phyloP scores from a whole-genome alignment of 140 eudicot genomes.

The Bidens hawaiensis region DNA sequence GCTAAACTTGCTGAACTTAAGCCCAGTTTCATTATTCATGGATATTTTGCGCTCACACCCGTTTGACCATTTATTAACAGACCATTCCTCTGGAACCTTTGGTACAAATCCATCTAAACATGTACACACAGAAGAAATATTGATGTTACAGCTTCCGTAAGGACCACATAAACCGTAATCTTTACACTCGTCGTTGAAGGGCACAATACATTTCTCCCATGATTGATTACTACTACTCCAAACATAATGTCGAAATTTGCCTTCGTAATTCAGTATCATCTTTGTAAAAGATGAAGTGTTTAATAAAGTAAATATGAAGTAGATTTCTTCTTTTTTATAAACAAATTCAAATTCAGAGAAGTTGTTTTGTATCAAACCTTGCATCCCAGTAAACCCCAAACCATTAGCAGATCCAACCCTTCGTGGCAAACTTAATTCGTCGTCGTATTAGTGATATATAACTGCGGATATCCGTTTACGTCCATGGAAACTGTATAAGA shows the following conservation, averaged over 20 bases:
- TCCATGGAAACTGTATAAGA: neutral
- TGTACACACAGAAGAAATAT: neutral
- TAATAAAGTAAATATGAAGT: neutral
- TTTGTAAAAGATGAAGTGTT: neutral
- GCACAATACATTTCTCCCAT: neutral
- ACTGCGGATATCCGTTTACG: conserved; percentile 1
- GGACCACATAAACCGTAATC: neutral
- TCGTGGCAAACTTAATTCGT: neutral
- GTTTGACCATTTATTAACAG: neutral
- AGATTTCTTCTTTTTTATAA: neutral
- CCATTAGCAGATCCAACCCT: neutral
- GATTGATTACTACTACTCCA: neutral
- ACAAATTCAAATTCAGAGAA: neutral
- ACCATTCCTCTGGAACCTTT: conserved; percentile 12
- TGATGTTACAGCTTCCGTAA: conserved; percentile 5
- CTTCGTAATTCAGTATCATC: neutral
- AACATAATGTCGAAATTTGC: neutral
- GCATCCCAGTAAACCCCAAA: neutral
- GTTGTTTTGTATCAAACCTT: neutral
- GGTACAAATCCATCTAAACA: conserved; percentile 24
- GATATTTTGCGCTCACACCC: conserved; percentile 4
- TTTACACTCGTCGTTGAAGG: neutral
- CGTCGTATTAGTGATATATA: neutral
- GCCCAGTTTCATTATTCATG: neutral
- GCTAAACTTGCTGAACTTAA: neutral